Evolutionary conservation across 495 filamentous ascomycete species (phyloP), one percentile per base, ranked within the genome.

Genomic region (Letharia lupina): DNA sequence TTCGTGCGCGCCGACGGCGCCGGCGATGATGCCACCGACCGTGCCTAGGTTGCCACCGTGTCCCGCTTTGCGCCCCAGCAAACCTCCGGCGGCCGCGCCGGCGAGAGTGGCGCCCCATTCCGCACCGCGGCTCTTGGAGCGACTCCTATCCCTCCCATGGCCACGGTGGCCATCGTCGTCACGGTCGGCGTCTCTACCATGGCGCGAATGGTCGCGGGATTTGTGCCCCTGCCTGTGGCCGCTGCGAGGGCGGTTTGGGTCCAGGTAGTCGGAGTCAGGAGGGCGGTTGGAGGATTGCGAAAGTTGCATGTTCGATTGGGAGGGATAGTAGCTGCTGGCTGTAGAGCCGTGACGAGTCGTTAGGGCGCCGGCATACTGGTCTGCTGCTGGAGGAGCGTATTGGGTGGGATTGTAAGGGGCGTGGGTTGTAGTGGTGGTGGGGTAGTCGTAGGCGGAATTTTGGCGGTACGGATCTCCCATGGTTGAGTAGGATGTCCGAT

Each of bases 1-100:
- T 8, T 79, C 73, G 52, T 85, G 86, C 23, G 84, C 84, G 0
- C 81, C 84, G 3, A 85, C 74, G 1, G 84, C 84, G 0, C 85
- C 85, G 3, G 79, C 82, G 0, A 83, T 78, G 11, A 77, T 69
- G 0, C 83, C 85, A 0, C 78, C 71, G 2, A 83, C 62, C 11
- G 82, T 83, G 11, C 79, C 82, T 9, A 86, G 67, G 10, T 75
- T 71, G 13, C 77, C 77, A 1, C 52, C 52, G 0, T 82, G 81
- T 23, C 80, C 80, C 18, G 75, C 67, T 68, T 81, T 72, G 48
- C 84, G 75, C 0, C 81, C 84, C 0, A 83, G 48, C 37, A 83
- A 79, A 0, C 78, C 83, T 44, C 83, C 84, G 2, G 74, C 78
- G 1, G 78, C 81, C 33, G 83, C 80, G 16, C 84, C 85, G 0